Conservation (phyloP, 1,139 yeast species). For the Scheffersomyces stambukii region DNA sequence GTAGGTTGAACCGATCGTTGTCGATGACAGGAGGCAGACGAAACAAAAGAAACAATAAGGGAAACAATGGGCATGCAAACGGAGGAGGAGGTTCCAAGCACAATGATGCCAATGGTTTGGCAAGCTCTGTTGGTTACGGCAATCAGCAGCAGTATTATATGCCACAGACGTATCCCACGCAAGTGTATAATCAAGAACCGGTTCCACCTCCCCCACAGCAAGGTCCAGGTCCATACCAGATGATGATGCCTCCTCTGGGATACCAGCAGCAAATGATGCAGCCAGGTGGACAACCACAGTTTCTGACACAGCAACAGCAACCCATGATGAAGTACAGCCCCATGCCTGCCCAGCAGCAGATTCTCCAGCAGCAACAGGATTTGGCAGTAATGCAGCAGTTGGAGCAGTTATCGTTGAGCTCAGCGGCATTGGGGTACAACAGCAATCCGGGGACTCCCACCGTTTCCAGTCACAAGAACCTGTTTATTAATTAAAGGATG, state of each 20-base stretch:
- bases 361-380: constrained; percentile 21
- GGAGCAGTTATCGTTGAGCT: constrained; percentile 45
- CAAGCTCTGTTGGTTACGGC: no score
- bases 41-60: constrained; percentile 12
- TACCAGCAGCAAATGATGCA: constrained; percentile 9
- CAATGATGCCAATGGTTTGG: no score
- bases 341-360: constrained; percentile 7
- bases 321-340: no score
- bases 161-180: no score
- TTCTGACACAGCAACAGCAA: constrained; percentile 9
- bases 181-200: constrained; percentile 2
- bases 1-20: constrained; percentile 31
- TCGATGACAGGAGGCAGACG: no score
- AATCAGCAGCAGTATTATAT: no score
- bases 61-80: no score
- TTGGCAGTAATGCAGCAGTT: constrained; percentile 44
- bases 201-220: constrained; percentile 5
- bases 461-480: constrained; percentile 9
- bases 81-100: constrained; percentile 1
- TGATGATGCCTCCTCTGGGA: constrained; percentile 8
- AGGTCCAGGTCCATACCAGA: constrained; percentile 6
- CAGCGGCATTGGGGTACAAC: constrained; percentile 48
- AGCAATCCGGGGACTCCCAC: constrained; percentile 44
- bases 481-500: no score
- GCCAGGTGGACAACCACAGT: constrained; percentile 12